phyloP scores from a whole-genome alignment of 2,329 filamentous ascomycete genomes.

The Penicillium rolfsii region DNA sequence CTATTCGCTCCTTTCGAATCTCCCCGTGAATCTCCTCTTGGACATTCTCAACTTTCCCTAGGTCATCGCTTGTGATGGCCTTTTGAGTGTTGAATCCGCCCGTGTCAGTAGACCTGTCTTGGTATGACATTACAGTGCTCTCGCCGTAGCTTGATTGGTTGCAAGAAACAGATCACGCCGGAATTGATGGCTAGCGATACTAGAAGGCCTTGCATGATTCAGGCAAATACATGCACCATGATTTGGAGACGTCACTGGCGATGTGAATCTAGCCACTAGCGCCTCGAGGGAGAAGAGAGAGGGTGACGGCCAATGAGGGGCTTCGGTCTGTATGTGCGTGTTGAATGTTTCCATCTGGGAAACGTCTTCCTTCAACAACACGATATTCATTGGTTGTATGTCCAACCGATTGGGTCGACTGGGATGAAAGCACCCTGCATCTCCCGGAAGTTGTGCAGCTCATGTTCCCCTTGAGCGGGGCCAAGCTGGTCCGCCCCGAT shows the following conservation, averaged over 20 bases:
- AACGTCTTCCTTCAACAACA: neutral
- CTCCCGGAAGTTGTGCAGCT: slow-evolving; percentile 12
- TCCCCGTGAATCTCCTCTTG: no score
- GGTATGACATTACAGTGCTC: neutral
- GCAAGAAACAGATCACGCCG: neutral
- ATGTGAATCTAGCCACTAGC: neutral
- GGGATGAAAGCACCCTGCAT: slow-evolving; percentile 19
- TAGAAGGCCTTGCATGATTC: neutral
- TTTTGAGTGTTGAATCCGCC: neutral
- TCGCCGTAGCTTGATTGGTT: neutral
- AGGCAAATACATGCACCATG: neutral
- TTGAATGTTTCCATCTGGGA: neutral
- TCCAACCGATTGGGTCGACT: neutral
- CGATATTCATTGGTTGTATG: neutral
- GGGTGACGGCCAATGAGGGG: neutral
- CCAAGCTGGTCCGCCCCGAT: slow-evolving; percentile 20
- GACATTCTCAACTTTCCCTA: neutral
- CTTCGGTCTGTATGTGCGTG: neutral
- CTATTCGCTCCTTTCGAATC: neutral
- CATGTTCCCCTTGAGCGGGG: neutral
- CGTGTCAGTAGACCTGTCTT: neutral
- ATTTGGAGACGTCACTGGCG: neutral
- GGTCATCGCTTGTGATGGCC: neutral
- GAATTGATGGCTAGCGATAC: neutral
- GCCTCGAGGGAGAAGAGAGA: neutral